Conservation (phyloP, 345 rosid genomes). For the Dovyalis caffra region DNA sequence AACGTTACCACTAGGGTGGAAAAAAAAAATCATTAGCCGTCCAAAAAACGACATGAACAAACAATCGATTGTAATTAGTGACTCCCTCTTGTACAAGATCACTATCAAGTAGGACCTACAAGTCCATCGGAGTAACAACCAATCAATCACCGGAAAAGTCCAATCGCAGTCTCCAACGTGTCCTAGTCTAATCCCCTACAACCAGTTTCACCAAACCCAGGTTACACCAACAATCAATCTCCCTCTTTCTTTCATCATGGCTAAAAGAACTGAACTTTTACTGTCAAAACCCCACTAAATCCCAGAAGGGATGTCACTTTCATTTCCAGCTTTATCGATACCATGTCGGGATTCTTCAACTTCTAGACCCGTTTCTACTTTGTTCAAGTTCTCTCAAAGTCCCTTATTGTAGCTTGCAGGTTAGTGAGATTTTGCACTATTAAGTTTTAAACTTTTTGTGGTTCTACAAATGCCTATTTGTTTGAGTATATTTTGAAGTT, state of each 20-base stretch:
- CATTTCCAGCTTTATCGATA: conserved; percentile 20
- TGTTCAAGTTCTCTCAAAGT: not conserved
- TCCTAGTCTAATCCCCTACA: not conserved
- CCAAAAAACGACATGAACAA: not conserved
- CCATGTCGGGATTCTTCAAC: conserved; percentile 20
- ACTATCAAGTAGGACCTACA: not conserved
- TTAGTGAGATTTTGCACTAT: conserved; percentile 3
- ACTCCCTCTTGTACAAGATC: not conserved
- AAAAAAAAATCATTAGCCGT: no score
- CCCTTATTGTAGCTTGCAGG: conserved; percentile 20
- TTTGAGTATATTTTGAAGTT: not conserved
- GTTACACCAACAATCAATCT: not conserved
- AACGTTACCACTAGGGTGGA: no score
- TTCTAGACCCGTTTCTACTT: not conserved
- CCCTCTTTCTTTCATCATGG: not conserved
- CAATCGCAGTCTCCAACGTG: not conserved
- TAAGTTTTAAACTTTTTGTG: not conserved
- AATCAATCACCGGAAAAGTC: not conserved
- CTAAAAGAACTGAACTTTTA: not conserved
- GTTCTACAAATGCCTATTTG: not conserved
- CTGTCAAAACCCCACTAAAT: not conserved
- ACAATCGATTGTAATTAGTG: not conserved
- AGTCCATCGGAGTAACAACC: not conserved
- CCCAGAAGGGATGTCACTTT: conserved; percentile 24
- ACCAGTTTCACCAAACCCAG: not conserved